Base-by-base conservation (phyloP, 768 basidiomycete genomes). In the Amanita polypyramis region DNA sequence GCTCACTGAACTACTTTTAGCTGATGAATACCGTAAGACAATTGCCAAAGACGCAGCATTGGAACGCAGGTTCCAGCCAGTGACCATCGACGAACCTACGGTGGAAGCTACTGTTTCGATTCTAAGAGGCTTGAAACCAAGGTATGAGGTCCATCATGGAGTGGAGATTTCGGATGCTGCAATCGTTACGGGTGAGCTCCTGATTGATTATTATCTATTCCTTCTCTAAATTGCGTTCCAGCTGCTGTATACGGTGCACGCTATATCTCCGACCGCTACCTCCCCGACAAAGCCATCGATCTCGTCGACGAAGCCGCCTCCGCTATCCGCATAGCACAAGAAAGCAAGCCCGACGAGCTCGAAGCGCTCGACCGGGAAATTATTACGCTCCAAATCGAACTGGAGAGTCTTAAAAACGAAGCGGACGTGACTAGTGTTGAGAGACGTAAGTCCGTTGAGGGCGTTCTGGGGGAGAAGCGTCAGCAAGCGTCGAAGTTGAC, bases 291-390 rank as follows among this genome's bases (percentile, higher is more conserved):
- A 60, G 85, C 88, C 8, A 88, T 91, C 36, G 90, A 95, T 61
- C 74, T 96, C 2, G 79, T 97, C 0, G 95, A 98, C 62, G 95
- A 97, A 63, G 93, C 93, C 2, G 86, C 89, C 0, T 87, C 88
- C 1, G 74, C 89, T 0, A 70, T 97, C 4, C 79, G 90, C 0
- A 77, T 96, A 3, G 86, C 91, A 0, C 92, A 93, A 58, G 89
- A 92, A 58, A 82, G 79, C 27, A 90, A 92, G 58, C 92, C 92
- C 0, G 85, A 90, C 46, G 82, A 82, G 47, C 72, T 95, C 0
- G 90, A 96, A 58, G 70, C 73, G 1, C 74, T 94, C 9, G 86
- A 92, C 50, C 71, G 92, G 33, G 84, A 88, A 50, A 82, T 93
- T 15, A 72, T 92, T 58, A 93, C 88, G 0, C 68, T 92, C 12